A percentile compares a stretch with the other conserved stretches of the same genome.
Conservation (phyloP, 306 rosid genomes). For the Sesbania bispinosa region DNA sequence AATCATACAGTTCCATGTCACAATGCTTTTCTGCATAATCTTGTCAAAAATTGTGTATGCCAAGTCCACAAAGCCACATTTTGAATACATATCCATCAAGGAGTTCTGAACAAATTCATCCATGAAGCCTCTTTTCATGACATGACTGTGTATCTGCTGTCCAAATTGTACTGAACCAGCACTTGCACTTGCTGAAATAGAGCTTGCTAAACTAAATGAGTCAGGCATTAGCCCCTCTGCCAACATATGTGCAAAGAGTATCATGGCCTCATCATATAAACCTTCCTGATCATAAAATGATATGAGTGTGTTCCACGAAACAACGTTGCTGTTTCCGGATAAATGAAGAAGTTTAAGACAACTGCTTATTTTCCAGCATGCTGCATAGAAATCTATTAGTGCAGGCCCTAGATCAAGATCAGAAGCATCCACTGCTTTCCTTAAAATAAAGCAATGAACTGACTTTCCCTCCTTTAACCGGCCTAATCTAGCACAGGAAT, state of each 20-base stretch:
- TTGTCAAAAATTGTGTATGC: conserved; percentile 57
- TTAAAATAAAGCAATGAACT: conserved; percentile 65
- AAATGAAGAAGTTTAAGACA: conserved; percentile 52
- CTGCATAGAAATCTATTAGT: conserved; percentile 66
- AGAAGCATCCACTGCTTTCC: conserved; percentile 46
- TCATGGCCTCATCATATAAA: conserved; percentile 47
- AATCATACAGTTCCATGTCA: conserved; percentile 87
- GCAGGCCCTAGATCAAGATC: conserved; percentile 58
- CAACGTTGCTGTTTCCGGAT: conserved; percentile 41
- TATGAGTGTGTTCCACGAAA: conserved; percentile 67
- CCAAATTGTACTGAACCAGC: conserved; percentile 57
- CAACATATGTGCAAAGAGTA: conserved; percentile 54
- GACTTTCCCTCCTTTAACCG: conserved; percentile 67
- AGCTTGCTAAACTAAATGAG: conserved; percentile 74
- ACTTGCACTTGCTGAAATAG: conserved; percentile 75
- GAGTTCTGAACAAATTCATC: conserved; percentile 77
- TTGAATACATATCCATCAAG: conserved; percentile 82
- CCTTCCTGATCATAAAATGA: conserved; percentile 62
- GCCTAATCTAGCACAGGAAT: conserved; percentile 68
- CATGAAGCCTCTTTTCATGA: conserved; percentile 55
- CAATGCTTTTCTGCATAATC: conserved; percentile 42
- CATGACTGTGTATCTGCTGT: conserved; percentile 69
- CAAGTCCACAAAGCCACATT: conserved; percentile 62
- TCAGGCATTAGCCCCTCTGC: conserved; percentile 60
- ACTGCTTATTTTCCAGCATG: conserved; percentile 38